These are phyloP conservation scores for Eucalyptus sp. DNA, from an alignment of 345 rosid genomes.

Conservation along the genomic window DNA sequence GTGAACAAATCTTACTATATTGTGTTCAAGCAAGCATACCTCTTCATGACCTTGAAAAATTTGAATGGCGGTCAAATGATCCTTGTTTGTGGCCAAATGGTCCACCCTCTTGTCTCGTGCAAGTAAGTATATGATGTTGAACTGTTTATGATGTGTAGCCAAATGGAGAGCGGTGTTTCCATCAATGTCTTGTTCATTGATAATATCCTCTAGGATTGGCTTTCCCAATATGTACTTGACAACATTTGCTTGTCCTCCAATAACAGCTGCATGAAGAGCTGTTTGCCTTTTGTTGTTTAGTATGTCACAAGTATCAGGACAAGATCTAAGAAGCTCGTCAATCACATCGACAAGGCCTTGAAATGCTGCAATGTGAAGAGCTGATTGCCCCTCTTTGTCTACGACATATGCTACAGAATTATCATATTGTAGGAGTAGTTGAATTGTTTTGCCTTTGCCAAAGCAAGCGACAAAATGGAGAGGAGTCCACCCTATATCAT, in stretches of 20 bases:
- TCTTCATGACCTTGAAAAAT: rapidly evolving
- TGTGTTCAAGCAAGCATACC: not conserved
- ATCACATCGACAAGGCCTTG: not conserved
- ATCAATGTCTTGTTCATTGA: rapidly evolving
- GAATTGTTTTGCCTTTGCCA: not conserved
- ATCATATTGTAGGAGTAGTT: not conserved
- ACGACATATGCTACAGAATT: not conserved
- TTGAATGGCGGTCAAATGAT: not conserved
- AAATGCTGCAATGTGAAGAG: not conserved
- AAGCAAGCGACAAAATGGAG: not conserved
- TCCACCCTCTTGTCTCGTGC: not conserved
- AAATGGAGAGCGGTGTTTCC: not conserved
- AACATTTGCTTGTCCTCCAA: not conserved
- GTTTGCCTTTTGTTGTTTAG: not conserved
- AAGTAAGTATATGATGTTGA: not conserved
- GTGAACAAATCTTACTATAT: not conserved
- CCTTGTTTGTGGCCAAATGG: not conserved
- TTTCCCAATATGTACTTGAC: rapidly evolving
- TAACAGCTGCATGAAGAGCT: not conserved
- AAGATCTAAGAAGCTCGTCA: not conserved
- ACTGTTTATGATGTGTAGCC: not conserved
- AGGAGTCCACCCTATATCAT: not conserved
- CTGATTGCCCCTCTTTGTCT: not conserved
- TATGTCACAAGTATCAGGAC: not conserved
- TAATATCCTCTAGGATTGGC: not conserved